Percentiles rank a stretch among this genome's conserved stretches.
Evolutionary conservation across 176 grass and related monocot species (phyloP).

Genomic region (Stipa capillata): DNA sequence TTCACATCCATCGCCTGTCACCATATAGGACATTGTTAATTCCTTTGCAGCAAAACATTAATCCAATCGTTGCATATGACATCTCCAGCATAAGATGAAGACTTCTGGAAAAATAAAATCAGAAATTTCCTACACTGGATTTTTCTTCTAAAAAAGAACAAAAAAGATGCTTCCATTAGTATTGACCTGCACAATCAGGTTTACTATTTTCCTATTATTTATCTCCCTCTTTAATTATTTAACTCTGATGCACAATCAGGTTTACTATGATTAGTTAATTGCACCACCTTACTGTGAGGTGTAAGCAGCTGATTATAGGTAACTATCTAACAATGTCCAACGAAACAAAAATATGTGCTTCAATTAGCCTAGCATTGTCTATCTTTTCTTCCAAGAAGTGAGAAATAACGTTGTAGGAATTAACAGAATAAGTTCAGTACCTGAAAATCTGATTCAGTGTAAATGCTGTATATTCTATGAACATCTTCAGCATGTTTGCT

Average conservation of each 20-base stretch:
- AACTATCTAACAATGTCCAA: not conserved
- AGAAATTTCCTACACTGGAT: too few relatives aligned
- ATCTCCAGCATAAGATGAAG: too few relatives aligned
- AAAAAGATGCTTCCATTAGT: too few relatives aligned
- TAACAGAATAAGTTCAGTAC: slow-evolving; percentile 22
- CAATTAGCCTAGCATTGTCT: too few relatives aligned
- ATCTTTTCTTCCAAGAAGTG: not conserved
- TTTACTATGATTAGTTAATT: too few relatives aligned
- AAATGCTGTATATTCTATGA: slow-evolving; percentile 62
- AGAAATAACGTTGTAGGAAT: slow-evolving; percentile 8
- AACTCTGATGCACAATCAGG: not conserved
- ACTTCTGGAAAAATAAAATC: too few relatives aligned
- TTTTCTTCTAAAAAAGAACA: too few relatives aligned
- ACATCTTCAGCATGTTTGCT: slow-evolving; percentile 67
- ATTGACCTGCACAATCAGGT: too few relatives aligned
- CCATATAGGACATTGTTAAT: not conserved
- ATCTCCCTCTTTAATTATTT: not conserved
- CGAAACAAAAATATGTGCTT: not conserved
- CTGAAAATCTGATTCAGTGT: slow-evolving; percentile 79
- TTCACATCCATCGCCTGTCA: slow-evolving; percentile 56
- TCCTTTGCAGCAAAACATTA: not conserved
- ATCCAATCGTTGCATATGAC: too few relatives aligned
- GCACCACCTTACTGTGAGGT: not conserved
- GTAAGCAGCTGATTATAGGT: not conserved
- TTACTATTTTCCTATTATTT: too few relatives aligned